Evolutionary conservation across 805 yeast species (phyloP), one percentile per base, ranked within the genome.

Genomic region (Huiozyma naganishii): DNA sequence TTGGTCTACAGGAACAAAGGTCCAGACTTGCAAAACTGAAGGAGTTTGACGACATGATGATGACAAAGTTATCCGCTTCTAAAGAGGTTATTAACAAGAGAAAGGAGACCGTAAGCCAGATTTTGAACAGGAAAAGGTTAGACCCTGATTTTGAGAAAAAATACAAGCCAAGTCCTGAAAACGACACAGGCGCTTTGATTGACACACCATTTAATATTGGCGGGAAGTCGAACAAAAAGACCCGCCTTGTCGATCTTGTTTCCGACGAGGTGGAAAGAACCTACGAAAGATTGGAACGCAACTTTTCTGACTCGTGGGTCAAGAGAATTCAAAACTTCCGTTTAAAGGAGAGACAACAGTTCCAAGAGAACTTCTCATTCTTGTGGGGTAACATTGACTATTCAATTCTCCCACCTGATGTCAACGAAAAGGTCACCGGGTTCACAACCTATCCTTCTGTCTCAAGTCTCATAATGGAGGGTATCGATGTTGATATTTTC

Each of bases 291-390:
- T 59, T 83, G 23, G 60, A 71, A 35, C 67, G 70, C 43, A 66
- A 72, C 42, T 68, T 79, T 27, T 72, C 84, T 0, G 62, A 64
- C 13, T 77, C 85, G 0, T 89, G 97, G 97, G 73, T 85, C 23
- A 63, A 72, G 27, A 69, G 84, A 41, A 76, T 85, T 6, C 68
- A 69, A 32, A 69, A 71, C 38, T 73, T 70, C 61, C 69, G 66
- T 48, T 48, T 54, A 32, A 61, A 70, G 47, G 59, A 69, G 54
- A 58, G 63, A 3, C 66, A 66, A 32, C 66, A 72, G 4, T 64
- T 73, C 13, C 48, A 56, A 30, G 61, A 61, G 11, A 73, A 68
- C 47, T 62, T 66, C 41, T 52, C 61, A 5, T 72, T 61, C 43
- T 44, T 75, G 13, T 63, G 75, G 67, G 76, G 76, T 9, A 46